These are phyloP conservation scores for Fusarium brachygibbosum DNA, from an alignment of 2,329 filamentous ascomycete species.

Conservation along the genomic window DNA sequence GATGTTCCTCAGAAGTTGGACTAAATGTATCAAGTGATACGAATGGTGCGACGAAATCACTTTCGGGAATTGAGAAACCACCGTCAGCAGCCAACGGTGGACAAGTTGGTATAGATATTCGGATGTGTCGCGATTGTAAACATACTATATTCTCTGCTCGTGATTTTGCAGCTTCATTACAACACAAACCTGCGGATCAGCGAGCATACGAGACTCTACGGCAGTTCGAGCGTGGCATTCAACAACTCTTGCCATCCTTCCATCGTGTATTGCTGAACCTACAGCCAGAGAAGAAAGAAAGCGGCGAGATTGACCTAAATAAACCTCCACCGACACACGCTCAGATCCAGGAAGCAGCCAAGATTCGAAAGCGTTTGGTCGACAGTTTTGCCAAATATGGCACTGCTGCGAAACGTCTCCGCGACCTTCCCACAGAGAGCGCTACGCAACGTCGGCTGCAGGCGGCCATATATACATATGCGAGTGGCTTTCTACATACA, in stretches of 20 bases:
- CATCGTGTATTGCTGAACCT: slow-evolving; percentile 80
- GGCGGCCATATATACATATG: slow-evolving; percentile 84
- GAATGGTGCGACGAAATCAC: slow-evolving; percentile 38
- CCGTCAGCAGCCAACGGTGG: slow-evolving; percentile 49
- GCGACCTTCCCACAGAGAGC: slow-evolving; percentile 81
- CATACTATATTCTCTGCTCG: slow-evolving; percentile 72
- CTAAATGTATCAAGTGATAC: slow-evolving; percentile 76
- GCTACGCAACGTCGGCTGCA: slow-evolving; percentile 81
- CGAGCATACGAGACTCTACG: slow-evolving; percentile 85
- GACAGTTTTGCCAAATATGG: slow-evolving; percentile 93
- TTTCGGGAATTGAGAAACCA: slow-evolving; percentile 59
- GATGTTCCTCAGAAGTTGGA: slow-evolving; percentile 86
- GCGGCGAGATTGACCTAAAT: slow-evolving; percentile 54
- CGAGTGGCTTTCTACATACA: slow-evolving; percentile 85
- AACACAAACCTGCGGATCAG: slow-evolving; percentile 78
- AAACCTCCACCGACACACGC: slow-evolving; percentile 66
- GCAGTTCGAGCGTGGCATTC: slow-evolving; percentile 90
- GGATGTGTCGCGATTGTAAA: slow-evolving; percentile 93
- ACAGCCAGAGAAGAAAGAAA: slow-evolving; percentile 66
- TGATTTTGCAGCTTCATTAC: slow-evolving; percentile 80
- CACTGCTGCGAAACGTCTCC: slow-evolving; percentile 81
- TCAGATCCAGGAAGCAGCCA: slow-evolving; percentile 87
- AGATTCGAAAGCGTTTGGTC: slow-evolving; percentile 88
- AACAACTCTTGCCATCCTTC: slow-evolving; percentile 84
- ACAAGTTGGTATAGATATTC: slow-evolving; percentile 80